These are phyloP conservation scores for Ichthyophthirius multifiliis DNA, from an alignment of 169 alveolate genomes.

Conservation along the genomic window DNA sequence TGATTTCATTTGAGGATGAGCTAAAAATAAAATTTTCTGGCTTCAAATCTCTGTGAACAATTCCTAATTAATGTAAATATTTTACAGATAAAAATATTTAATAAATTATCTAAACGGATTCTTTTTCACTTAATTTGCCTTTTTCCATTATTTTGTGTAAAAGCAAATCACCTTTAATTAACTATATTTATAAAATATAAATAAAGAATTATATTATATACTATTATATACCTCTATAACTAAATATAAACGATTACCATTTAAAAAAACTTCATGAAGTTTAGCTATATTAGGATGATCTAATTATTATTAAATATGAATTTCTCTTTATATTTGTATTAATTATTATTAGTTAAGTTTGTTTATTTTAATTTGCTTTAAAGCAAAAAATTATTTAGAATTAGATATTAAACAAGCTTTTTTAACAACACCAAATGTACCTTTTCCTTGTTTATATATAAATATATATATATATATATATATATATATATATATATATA, in stretches of 20 bases:
- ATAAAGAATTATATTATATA: background rate
- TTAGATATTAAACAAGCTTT: background rate
- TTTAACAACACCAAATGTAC: background rate
- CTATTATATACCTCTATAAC: background rate
- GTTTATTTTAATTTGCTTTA: background rate
- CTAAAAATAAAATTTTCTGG: conserved; percentile 29
- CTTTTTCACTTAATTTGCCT: background rate
- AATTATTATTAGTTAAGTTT: background rate
- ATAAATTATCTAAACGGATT: background rate
- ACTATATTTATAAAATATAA: background rate
- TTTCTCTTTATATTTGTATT: background rate
- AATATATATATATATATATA: no score
- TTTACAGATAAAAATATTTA: conserved; percentile 17
- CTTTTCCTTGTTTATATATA: background rate
- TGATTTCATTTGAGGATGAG: background rate
- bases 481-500: no score
- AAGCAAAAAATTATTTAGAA: background rate
- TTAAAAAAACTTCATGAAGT: background rate
- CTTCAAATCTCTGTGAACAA: conserved; percentile 34
- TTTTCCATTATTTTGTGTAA: background rate
- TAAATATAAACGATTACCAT: background rate
- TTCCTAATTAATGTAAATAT: conserved; percentile 18
- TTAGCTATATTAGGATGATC: conserved; percentile 2
- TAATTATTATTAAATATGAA: background rate
- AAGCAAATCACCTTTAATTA: background rate